phyloP scores from a whole-genome alignment of 2,329 filamentous ascomycete genomes.

The Albophoma yamanashiensis region DNA sequence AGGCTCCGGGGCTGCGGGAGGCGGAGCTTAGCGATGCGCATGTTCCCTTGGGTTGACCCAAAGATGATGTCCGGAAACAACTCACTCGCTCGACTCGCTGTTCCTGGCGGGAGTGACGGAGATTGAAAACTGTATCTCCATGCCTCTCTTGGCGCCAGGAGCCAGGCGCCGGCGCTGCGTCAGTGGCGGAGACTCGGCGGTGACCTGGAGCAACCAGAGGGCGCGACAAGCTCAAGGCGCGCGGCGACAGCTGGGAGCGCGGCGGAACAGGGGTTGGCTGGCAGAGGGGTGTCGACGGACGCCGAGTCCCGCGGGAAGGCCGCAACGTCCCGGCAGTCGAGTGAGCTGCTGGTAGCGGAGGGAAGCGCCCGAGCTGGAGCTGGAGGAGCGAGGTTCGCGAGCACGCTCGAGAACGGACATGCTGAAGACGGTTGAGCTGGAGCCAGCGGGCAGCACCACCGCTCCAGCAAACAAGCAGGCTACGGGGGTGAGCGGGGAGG shows the following conservation, averaged over 20 bases:
- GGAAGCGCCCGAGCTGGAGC: neutral
- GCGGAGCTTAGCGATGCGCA: neutral
- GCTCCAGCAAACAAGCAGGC: neutral
- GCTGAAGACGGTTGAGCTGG: neutral
- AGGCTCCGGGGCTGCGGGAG: neutral
- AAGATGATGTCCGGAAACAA: neutral
- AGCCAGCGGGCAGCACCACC: neutral
- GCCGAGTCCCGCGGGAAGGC: neutral
- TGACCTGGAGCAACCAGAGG: neutral
- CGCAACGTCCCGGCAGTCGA: neutral
- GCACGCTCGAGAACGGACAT: neutral
- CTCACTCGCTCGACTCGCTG: slow-evolving; percentile 1
- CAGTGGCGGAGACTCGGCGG: neutral
- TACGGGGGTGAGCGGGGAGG: neutral
- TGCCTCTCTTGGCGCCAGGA: slow-evolving; percentile 4
- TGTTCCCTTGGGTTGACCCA: neutral
- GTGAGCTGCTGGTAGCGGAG: neutral
- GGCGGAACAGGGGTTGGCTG: neutral
- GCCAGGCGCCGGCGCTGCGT: neutral
- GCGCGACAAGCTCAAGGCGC: neutral
- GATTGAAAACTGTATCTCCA: slow-evolving; percentile 29
- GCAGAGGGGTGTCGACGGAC: neutral
- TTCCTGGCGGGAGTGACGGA: slow-evolving; percentile 13
- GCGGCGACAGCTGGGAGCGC: neutral
- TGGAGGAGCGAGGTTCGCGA: neutral